Base-by-base conservation (phyloP, 2,329 filamentous ascomycete genomes). In the Dothideomycetidae sp. region DNA sequence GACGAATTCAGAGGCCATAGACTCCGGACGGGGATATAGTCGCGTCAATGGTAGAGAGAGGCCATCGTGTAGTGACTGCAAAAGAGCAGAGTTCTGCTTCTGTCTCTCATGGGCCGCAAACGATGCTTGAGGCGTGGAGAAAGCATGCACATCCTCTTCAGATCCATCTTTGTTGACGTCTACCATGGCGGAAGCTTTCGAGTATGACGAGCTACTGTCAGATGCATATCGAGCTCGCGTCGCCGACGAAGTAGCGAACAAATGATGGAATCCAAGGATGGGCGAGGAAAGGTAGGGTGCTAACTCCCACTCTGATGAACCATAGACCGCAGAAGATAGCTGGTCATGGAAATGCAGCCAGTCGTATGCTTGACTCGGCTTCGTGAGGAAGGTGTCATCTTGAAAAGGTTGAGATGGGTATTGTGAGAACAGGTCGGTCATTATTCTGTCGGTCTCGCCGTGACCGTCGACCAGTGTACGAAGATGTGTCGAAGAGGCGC, bases 321-420 rank as follows among this genome's bases (percentile, higher is more conserved):
- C 64, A 53, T 78, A 92, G 1, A 96, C 70, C 28, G 78, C 75
- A 1, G 78, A 76, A 15, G 83, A 84, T 44, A 93, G 76, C 1
- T 67, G 65, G 50, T 96, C 90, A 57, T 94, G 82, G 58, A 98
- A 96, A 56, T 92, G 69, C 39, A 98, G 71, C 90, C 90, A 98
- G 52, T 94, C 88, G 56, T 93, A 93, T 1, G 83, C 83, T 1
- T 71, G 64, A 46, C 79, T 76, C 0, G 92, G 92, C 53, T 98
- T 98, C 21, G 78, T 81, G 19, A 98, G 74, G 48, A 83, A 79
- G 1, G 78, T 80, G 57, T 98, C 90, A 55, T 98, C 90, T 61
- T 94, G 92, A 59, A 81, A 98, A 13, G 85, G 77, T 48, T 85
- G 81, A 29, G 74, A 75, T 0, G 88, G 85, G 55, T 93, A 98